Base-by-base conservation (phyloP, 1,284 basidiomycete genomes). In the Irpex sp. region DNA sequence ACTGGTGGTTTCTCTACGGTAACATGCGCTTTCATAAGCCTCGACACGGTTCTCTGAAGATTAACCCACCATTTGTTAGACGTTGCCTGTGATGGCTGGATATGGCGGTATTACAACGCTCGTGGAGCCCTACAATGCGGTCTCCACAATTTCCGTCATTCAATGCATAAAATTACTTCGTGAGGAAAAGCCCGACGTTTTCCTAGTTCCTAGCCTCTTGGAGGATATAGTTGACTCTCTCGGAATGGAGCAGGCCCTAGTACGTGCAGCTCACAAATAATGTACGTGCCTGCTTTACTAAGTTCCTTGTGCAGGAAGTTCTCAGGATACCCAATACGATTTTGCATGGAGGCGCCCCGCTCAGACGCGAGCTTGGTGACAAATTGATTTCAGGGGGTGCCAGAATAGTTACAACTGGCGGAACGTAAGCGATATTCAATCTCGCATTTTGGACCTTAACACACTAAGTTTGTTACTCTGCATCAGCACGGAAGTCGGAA, bases 331-430 rank as follows among this genome's bases (percentile, higher is more conserved):
- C 62, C 10, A 64, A 64, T 20, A 64, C 38, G 15, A 24, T 64
- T 13, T 22, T 73, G 1, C 75, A 66, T 59, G 76, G 72, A 10
- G 76, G 76, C 22, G 75, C 72, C 3, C 76, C 75, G 2, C 65
- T 77, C 27, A 63, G 75, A 27, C 75, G 74, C 60, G 68, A 72
- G 4, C 70, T 71, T 20, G 76, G 76, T 38, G 75, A 76, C 63
- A 70, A 68, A n/a, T 45, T 77, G 2, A 65, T 64, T 0, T 66
- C 63, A 4, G 66, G 70, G 24, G 76, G 74, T 27, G 70, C 75
- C 20, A 38, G 44, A 1, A 64, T 77, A 13, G 72, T 69, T 60
- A 70, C 64, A 10, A 43, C 72, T n/a, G 76, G 74, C 38, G 76
- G 76, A 43, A 69, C 54, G 73, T 77, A 22, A 68, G 73, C 20